Conservation (phyloP, 129 eudicot species). For the Lactuca saligna region DNA sequence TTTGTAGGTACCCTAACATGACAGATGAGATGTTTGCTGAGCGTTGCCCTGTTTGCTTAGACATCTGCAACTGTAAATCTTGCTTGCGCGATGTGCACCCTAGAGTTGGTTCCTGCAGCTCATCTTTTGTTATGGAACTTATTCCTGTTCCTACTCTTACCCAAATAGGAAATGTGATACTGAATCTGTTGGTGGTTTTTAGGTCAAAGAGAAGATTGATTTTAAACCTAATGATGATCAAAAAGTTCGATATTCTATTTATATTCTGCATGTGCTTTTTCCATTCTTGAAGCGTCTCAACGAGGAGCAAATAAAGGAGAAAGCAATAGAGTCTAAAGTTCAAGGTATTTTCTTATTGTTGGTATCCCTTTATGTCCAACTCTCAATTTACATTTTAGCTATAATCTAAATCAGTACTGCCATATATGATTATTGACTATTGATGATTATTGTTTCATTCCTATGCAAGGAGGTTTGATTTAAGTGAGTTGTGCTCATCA, state of each 20-base stretch:
- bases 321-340: constrained; percentile 48
- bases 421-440: too few species aligned
- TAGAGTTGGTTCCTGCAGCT: background rate
- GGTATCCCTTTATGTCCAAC: background rate
- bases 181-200: background rate
- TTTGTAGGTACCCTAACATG: constrained; percentile 21
- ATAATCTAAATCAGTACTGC: too few species aligned
- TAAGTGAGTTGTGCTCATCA: background rate
- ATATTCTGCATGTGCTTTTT: constrained; percentile 44
- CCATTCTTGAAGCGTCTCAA: constrained; percentile 52
- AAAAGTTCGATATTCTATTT: constrained; percentile 32
- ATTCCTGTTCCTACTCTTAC: background rate
- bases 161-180: background rate
- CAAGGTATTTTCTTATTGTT: constrained; percentile 36
- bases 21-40: background rate
- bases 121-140: background rate
- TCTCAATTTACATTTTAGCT: background rate
- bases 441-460: background rate
- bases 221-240: constrained; percentile 27
- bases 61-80: constrained; percentile 61
- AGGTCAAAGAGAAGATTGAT: constrained; percentile 24
- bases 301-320: constrained; percentile 53
- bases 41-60: constrained; percentile 56
- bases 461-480: too few species aligned
- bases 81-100: constrained; percentile 51